Evolutionary conservation across 169 alveolate species (phyloP).

Genomic region (Theileria orientalis): DNA sequence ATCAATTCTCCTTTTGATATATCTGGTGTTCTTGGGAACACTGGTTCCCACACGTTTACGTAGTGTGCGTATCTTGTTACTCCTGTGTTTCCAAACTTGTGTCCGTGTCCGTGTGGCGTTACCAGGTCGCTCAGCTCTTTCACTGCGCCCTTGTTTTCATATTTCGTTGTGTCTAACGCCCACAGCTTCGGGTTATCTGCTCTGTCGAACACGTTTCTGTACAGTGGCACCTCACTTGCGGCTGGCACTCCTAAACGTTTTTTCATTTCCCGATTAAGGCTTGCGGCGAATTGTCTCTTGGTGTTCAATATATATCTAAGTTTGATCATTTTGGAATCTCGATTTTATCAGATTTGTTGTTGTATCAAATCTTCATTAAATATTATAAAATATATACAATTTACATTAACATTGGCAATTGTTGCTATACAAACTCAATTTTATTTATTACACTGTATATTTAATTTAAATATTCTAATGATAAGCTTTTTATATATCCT

Average conservation of each 20-base stretch:
- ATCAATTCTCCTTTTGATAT: slow-evolving; percentile 80
- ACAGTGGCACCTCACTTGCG: slow-evolving; percentile 82
- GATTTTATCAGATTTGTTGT: not conserved
- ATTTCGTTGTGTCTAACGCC: slow-evolving; percentile 73
- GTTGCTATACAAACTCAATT: too few relatives aligned
- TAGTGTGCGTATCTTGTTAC: slow-evolving; percentile 81
- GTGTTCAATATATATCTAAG: slow-evolving; percentile 12
- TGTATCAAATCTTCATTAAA: too few relatives aligned
- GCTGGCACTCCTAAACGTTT: slow-evolving; percentile 73
- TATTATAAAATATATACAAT: not conserved
- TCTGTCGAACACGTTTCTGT: slow-evolving; percentile 80
- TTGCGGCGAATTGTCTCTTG: slow-evolving; percentile 66
- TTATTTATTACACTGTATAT: not conserved
- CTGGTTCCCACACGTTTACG: slow-evolving; percentile 84
- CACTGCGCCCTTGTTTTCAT: slow-evolving; percentile 51
- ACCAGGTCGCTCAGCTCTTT: slow-evolving; percentile 73
- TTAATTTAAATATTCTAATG: too few relatives aligned
- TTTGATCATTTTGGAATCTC: slow-evolving; percentile 27
- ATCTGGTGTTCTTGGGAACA: slow-evolving; percentile 84
- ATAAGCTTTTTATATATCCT: too few relatives aligned
- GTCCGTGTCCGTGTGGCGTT: slow-evolving; percentile 80
- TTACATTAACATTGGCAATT: not conserved
- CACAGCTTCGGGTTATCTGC: slow-evolving; percentile 82
- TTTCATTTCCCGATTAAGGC: slow-evolving; percentile 68
- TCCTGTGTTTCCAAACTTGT: slow-evolving; percentile 67